Conservation (phyloP, 2,329 filamentous ascomycete genomes). For the Ceratocystis variospora region DNA sequence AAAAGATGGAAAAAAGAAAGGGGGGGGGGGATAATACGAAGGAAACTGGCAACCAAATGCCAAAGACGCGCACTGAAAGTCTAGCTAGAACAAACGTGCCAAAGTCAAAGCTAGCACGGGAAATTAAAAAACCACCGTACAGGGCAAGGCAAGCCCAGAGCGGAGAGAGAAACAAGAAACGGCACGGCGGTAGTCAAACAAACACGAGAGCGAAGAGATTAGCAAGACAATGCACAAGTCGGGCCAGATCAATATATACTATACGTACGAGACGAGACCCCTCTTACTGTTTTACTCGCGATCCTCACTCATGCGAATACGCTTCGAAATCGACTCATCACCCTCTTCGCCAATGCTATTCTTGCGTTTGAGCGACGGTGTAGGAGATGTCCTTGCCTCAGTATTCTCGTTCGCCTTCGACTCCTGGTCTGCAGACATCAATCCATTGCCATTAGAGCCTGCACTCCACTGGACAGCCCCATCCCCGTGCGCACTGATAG, state of each 20-base stretch:
- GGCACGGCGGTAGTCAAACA: background rate
- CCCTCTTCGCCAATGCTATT: constrained; percentile 4
- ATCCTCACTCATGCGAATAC: constrained; percentile 4
- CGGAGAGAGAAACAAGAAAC: background rate
- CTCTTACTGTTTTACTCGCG: background rate
- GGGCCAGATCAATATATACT: no score
- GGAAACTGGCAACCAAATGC: background rate
- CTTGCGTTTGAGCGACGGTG: constrained; percentile 16
- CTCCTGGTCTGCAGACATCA: no score
- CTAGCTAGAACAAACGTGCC: background rate
- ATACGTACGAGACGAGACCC: no score
- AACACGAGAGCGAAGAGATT: background rate
- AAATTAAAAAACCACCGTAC: background rate
- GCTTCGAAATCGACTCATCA: constrained; percentile 8
- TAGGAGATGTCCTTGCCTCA: background rate
- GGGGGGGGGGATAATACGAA: background rate
- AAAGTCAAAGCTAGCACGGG: background rate
- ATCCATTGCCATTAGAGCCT: no score
- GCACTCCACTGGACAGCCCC: background rate
- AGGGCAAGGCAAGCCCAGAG: background rate
- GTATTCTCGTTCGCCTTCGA: constrained; percentile 7
- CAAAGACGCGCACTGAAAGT: background rate
- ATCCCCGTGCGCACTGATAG: constrained; percentile 4
- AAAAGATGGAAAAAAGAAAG: background rate
- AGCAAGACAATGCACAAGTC: no score